A percentile compares a stretch with the other conserved stretches of the same genome.
phyloP scores from a whole-genome alignment of 2,329 filamentous ascomycete species.

The Venturia aucupariae region DNA sequence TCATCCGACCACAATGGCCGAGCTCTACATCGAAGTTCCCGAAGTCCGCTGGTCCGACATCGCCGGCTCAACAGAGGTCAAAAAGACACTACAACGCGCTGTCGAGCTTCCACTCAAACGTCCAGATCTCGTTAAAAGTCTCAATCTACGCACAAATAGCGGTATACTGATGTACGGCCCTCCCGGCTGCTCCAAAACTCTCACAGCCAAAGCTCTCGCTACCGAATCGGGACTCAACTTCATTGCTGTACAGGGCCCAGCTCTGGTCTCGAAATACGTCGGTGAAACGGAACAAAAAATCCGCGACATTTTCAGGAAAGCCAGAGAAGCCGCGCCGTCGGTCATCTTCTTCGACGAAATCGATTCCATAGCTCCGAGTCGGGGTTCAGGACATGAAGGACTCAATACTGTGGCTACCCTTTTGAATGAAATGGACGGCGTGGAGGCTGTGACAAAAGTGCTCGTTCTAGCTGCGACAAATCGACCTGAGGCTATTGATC shows the following conservation, averaged over 20 bases:
- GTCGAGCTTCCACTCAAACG: slow-evolving; percentile 46
- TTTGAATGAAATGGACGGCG: slow-evolving; percentile 92
- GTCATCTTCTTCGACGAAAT: slow-evolving; percentile 98
- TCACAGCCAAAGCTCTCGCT: slow-evolving; percentile 82
- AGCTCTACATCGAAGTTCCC: slow-evolving; percentile 80
- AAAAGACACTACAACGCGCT: slow-evolving; percentile 48
- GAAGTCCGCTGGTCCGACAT: slow-evolving; percentile 82
- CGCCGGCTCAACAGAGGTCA: slow-evolving; percentile 71
- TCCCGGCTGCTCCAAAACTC: slow-evolving; percentile 89
- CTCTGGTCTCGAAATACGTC: slow-evolving; percentile 93
- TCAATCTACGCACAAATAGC: slow-evolving; percentile 56
- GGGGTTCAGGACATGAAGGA: slow-evolving; percentile 43
- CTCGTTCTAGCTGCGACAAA: slow-evolving; percentile 88
- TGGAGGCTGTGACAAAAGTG: slow-evolving; percentile 73
- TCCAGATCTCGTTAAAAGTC: slow-evolving; percentile 40
- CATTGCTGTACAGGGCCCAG: slow-evolving; percentile 86
- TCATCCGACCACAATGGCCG: slow-evolving; percentile 78
- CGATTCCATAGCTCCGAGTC: slow-evolving; percentile 64
- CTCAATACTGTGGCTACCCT: slow-evolving; percentile 84
- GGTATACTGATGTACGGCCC: slow-evolving; percentile 86
- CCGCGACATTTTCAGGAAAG: slow-evolving; percentile 76
- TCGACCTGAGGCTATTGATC: slow-evolving; percentile 74
- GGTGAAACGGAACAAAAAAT: slow-evolving; percentile 85
- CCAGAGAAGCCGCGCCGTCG: slow-evolving; percentile 73
- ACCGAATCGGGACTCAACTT: slow-evolving; percentile 90